phyloP scores from a whole-genome alignment of 1,284 basidiomycete species.

The Fomes fomentarius region DNA sequence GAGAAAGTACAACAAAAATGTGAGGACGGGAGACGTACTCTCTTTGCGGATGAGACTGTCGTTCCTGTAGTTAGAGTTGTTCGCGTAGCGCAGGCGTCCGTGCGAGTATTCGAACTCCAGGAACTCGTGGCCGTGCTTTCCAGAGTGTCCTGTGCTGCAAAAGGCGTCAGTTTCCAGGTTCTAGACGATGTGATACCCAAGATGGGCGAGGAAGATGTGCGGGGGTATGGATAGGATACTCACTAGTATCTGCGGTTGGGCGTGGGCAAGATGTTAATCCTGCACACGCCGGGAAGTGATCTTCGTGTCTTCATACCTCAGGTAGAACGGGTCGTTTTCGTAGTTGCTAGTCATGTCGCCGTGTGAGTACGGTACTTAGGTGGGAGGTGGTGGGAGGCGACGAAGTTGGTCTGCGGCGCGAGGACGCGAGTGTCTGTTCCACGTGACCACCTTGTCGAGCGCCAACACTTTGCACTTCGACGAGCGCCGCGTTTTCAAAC shows the following conservation, averaged over 20 bases:
- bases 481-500: too few species aligned
- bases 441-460: too few species aligned
- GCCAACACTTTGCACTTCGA: too few species aligned
- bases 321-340: constrained; percentile 80
- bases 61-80: constrained; percentile 99
- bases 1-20: too few species aligned
- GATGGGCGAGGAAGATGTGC: background rate
- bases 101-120: constrained; percentile 98
- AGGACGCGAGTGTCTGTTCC: too few species aligned
- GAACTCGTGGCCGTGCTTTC: constrained; percentile 97
- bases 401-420: too few species aligned
- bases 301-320: constrained; percentile 60
- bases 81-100: constrained; percentile 95
- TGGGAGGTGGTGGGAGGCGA: too few species aligned
- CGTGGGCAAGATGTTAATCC: constrained; percentile 31
- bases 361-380: too few species aligned
- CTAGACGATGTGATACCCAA: too few species aligned
- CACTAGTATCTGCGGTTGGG: constrained; percentile 78
- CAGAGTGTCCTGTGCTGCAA: constrained; percentile 88
- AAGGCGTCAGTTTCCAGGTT: constrained; percentile 10
- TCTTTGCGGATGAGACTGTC: constrained; percentile 98
- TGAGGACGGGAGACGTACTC: too few species aligned
- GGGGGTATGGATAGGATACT: constrained; percentile 33
- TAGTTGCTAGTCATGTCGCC: constrained; percentile 46
- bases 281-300: constrained; percentile 35